Percentiles rank a stretch among this genome's conserved stretches.
phyloP scores from a whole-genome alignment of 176 grass and related monocot species.

The Eragrostis nindensis region DNA sequence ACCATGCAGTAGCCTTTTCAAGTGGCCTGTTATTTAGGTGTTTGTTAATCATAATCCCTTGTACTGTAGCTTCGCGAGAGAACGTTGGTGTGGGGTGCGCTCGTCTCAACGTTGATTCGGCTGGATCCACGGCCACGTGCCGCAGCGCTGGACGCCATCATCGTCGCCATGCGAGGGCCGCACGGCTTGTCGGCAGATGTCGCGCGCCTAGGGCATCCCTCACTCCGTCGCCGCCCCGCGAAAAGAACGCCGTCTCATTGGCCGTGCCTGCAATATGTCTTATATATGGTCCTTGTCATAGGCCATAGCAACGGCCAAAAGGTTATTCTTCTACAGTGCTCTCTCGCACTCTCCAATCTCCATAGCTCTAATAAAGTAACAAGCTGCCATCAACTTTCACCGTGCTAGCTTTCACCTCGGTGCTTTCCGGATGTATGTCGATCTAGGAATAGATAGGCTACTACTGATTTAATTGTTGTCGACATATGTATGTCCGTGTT shows the following conservation, averaged over 20 bases:
- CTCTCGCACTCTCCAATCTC: too few species aligned
- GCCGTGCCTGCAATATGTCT: neutral
- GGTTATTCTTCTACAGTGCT: slow-evolving; percentile 2
- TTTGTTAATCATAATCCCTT: neutral
- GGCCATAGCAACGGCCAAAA: slow-evolving; percentile 36
- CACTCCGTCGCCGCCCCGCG: slow-evolving; percentile 7
- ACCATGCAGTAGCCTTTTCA: slow-evolving; percentile 35
- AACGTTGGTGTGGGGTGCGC: neutral
- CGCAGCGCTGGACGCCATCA: slow-evolving; percentile 56
- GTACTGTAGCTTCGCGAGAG: neutral
- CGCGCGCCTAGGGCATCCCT: slow-evolving; percentile 46
- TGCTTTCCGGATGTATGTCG: neutral
- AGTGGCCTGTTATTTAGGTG: neutral
- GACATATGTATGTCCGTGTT: too few species aligned
- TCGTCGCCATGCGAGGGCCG: slow-evolving; percentile 59
- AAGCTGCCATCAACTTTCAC: neutral
- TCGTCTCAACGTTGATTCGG: slow-evolving; percentile 50
- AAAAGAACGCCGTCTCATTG: slow-evolving; percentile 39
- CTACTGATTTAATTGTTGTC: too few species aligned
- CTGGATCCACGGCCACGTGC: slow-evolving; percentile 65
- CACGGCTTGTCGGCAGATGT: slow-evolving; percentile 77
- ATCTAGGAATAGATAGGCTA: neutral
- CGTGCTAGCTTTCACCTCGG: neutral
- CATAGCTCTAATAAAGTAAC: neutral
- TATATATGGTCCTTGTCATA: neutral